A percentile compares a stretch with the other conserved stretches of the same genome.
Evolutionary conservation across 768 basidiomycete species (phyloP).

Genomic region (Rhodosporidiobolus odoratus): DNA sequence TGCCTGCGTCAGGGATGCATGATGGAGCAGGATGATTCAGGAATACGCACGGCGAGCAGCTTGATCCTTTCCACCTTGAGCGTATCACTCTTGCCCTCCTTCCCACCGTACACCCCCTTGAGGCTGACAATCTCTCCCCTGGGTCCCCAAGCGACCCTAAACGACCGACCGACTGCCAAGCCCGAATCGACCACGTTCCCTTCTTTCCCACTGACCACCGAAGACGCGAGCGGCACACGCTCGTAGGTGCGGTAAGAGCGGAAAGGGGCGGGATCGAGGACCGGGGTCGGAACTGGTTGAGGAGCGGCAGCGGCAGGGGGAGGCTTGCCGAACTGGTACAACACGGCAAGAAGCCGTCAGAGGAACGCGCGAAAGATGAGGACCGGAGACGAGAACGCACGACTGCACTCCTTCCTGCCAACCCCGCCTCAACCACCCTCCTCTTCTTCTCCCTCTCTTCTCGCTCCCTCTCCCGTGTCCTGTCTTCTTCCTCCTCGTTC

Average conservation of each 20-base stretch:
- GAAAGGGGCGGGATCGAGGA: constrained; percentile 33
- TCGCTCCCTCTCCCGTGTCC: background rate
- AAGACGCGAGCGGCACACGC: constrained; percentile 47
- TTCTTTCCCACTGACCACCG: constrained; percentile 62
- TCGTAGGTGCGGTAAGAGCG: constrained; percentile 30
- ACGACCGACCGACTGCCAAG: constrained; percentile 75
- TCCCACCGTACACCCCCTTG: background rate
- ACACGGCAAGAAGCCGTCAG: background rate
- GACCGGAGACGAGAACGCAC: background rate
- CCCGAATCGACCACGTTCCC: constrained; percentile 71
- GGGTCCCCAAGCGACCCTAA: constrained; percentile 85
- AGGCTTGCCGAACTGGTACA: background rate
- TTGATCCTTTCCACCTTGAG: constrained; percentile 13
- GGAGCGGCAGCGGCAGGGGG: constrained; percentile 16
- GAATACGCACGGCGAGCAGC: background rate
- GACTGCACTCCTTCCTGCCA: background rate
- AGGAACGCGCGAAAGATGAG: background rate
- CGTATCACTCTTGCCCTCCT: background rate
- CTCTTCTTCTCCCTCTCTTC: constrained; percentile 3
- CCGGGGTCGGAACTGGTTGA: constrained; percentile 11
- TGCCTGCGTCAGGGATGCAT: background rate
- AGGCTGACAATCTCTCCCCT: constrained; percentile 59
- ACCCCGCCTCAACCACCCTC: constrained; percentile 6
- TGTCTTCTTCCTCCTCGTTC: background rate
- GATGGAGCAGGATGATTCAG: background rate